A percentile compares a stretch with the other conserved stretches of the same genome.
Conservation (phyloP, 805 yeast species). For the Scheffersomyces lignosus region DNA sequence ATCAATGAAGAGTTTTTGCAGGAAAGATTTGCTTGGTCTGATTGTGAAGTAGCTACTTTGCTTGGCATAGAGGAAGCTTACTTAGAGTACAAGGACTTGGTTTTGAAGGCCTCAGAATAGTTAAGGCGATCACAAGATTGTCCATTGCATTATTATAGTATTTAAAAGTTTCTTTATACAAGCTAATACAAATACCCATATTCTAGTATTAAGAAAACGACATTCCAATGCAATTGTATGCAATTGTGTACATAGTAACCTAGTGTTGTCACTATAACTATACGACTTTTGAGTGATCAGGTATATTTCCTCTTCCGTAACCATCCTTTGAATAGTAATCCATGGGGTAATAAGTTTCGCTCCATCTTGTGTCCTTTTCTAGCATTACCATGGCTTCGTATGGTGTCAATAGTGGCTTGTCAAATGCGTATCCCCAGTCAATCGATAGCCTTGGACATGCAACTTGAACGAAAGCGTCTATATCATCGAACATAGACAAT, state of each 20-base stretch:
- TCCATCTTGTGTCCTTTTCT: constrained; percentile 68
- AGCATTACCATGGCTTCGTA: constrained; percentile 93
- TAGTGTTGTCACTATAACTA: neutral
- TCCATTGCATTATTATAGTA: no score
- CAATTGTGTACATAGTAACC: no score
- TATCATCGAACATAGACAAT: constrained; percentile 85
- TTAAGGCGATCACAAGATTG: no score
- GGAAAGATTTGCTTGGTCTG: constrained; percentile 51
- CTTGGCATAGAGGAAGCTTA: constrained; percentile 61
- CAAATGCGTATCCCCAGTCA: constrained; percentile 98
- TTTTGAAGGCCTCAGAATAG: neutral
- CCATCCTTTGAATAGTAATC: constrained; percentile 91
- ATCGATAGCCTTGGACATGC: constrained; percentile 96
- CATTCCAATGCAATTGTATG: no score
- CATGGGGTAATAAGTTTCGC: constrained; percentile 80
- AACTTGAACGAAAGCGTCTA: constrained; percentile 94
- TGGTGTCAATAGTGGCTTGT: constrained; percentile 88
- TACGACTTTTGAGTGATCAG: constrained; percentile 37
- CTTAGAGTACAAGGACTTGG: constrained; percentile 10
- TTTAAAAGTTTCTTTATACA: no score
- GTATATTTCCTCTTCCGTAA: constrained; percentile 83
- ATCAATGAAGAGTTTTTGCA: constrained; percentile 39
- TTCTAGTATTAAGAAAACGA: no score
- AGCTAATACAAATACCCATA: no score
- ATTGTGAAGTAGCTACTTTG: constrained; percentile 61